Conservation (phyloP, 768 basidiomycete species). For the Agrocybe pediades region DNA sequence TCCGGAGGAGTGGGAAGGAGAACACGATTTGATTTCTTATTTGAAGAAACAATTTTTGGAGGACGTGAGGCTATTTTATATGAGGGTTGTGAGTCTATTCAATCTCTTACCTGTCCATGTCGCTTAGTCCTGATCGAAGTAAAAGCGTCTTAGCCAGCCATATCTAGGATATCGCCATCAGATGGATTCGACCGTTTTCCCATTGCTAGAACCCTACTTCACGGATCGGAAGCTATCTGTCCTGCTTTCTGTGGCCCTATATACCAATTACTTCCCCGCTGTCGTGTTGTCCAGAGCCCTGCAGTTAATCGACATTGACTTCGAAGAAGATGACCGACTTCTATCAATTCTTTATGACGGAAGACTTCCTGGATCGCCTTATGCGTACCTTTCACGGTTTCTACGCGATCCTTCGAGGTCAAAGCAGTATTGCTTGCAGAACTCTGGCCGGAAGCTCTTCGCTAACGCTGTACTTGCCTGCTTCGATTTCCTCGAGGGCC, state of each 20-base stretch:
- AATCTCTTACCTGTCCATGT: background rate
- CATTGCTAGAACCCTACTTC: background rate
- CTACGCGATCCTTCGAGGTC: background rate
- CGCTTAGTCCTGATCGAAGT: background rate
- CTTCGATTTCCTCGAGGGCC: background rate
- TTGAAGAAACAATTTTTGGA: background rate
- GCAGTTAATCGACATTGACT: background rate
- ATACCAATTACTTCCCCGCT: background rate
- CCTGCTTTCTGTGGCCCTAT: background rate
- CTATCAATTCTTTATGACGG: background rate
- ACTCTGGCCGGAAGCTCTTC: background rate
- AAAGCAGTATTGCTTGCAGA: background rate
- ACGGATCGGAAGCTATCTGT: background rate
- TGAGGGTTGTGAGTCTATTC: background rate
- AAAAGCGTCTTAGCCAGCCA: background rate
- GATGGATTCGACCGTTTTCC: background rate
- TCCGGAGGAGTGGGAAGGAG: background rate
- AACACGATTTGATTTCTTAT: background rate
- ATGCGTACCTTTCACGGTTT: background rate
- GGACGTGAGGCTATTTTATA: background rate
- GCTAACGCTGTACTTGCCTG: background rate
- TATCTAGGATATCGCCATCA: background rate
- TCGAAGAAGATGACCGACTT: background rate
- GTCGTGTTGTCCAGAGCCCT: background rate
- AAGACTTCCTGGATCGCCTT: background rate